Base-by-base conservation (phyloP, 129 eudicot genomes). In the Centaurea solstitialis region DNA sequence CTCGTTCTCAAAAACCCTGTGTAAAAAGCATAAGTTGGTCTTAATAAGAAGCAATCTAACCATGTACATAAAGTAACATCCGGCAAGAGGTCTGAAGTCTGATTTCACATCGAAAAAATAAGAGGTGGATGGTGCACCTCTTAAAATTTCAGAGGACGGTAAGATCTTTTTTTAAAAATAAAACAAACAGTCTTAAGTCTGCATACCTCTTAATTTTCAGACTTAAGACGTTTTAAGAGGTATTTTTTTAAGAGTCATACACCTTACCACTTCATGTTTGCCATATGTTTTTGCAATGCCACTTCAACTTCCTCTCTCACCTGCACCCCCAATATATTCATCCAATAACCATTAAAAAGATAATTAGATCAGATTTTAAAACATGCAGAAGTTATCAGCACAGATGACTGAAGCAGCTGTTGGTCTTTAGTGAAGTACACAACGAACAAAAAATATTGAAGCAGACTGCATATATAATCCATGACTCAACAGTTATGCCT, bases 301-400 rank as follows among this genome's bases (percentile, higher is more conserved):
- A 79, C 73, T 79, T 95, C 99, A 78, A 95, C 91, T 87, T 95
- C 98, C 83, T 95, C 99, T 80, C 81, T 92, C 39, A 95, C 94
- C 99, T 95, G 91, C 75, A 62, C 7, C 45, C 45, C 28, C 24
- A 74, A 79, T 70, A 86, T 66, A 38, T 20, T 68, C 77, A 84
- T 77, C 37, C 21, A 64, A 75, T 22, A 76, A 65, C 21, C 73
- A 71, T 4, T n/a, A 43, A 8, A 30, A 45, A 39, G 41, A 4
- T 70, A 6, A 76, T 11, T 8, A 68, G 30, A 9, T 5, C 7
- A 67, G 39, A 62, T 57, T n/a, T 24, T 26, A 74, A n/a, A n/a
- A 50, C 43, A 50, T 5, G 20, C 12, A 72, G 62, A 50, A 50
- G 18, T 50, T 50, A 50, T 50, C 62, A 50, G 21, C 62, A 17